phyloP scores from a whole-genome alignment of 148 eudicot species.

The Cornus controversa region DNA sequence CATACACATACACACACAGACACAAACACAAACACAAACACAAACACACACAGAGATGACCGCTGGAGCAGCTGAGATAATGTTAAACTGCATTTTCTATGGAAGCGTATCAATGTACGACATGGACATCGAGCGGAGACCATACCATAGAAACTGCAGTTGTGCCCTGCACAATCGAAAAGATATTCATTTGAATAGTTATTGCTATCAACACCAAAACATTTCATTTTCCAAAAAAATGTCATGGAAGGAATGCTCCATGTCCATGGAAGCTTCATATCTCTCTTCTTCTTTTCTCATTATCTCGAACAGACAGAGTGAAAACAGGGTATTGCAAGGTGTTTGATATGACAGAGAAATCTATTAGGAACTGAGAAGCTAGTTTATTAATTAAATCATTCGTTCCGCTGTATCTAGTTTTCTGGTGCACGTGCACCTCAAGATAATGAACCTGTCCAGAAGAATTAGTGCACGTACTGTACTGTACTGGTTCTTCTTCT shows the following conservation, averaged over 20 bases:
- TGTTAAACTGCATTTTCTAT: neutral
- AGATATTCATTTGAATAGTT: neutral
- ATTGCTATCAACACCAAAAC: neutral
- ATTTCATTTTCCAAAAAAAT: neutral
- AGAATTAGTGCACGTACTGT: too few species aligned
- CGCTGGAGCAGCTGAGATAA: slow-evolving; percentile 1
- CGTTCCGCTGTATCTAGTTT: neutral
- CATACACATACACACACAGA: neutral
- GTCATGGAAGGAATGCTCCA: neutral
- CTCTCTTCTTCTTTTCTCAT: too few species aligned
- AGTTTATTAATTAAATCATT: too few species aligned
- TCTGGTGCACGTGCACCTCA: too few species aligned
- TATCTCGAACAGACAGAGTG: too few species aligned
- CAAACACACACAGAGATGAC: neutral
- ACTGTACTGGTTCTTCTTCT: too few species aligned
- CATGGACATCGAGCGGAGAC: neutral
- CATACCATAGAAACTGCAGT: neutral
- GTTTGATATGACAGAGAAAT: too few species aligned
- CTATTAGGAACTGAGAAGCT: neutral
- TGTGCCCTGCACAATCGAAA: neutral
- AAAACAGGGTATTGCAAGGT: neutral
- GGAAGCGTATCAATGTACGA: neutral
- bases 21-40: neutral
- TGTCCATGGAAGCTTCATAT: too few species aligned
- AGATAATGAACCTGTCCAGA: too few species aligned